Evolutionary conservation across 202 grass and related monocot species (phyloP).

Genomic region (Setaria viridis): DNA sequence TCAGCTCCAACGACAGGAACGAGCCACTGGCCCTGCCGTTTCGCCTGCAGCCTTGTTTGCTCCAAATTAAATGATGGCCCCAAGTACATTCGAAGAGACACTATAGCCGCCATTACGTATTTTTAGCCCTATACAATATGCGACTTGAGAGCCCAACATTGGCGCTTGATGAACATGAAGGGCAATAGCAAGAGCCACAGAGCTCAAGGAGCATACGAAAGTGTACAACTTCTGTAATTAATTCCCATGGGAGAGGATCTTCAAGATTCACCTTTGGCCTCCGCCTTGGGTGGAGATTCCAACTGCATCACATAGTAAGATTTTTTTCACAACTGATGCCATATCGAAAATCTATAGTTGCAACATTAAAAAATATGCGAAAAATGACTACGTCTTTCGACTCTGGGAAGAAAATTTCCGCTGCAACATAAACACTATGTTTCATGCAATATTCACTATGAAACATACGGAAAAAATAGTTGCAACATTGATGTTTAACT

Average conservation of each 20-base stretch:
- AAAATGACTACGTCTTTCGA: too few relatives aligned
- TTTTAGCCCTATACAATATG: conserved; percentile 14
- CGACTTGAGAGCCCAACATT: background rate
- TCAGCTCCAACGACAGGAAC: conserved; percentile 20
- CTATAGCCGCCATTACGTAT: conserved; percentile 10
- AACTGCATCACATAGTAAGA: background rate
- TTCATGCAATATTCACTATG: too few relatives aligned
- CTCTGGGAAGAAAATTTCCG: too few relatives aligned
- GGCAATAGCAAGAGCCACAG: background rate
- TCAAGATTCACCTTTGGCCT: conserved; percentile 36
- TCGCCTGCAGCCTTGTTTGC: conserved; percentile 22
- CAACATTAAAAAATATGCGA: too few relatives aligned
- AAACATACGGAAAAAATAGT: too few relatives aligned
- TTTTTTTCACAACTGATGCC: conserved; percentile 24
- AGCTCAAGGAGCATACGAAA: background rate
- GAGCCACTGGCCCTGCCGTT: conserved; percentile 6
- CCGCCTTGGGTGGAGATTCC: conserved; percentile 34
- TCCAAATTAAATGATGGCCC: conserved; percentile 16
- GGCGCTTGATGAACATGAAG: conserved; percentile 20
- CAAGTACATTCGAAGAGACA: conserved; percentile 15
- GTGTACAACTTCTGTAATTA: background rate
- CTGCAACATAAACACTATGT: too few relatives aligned
- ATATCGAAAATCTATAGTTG: too few relatives aligned
- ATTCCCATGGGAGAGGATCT: conserved; percentile 5
- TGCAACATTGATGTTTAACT: too few relatives aligned